A percentile compares a stretch with the other conserved stretches of the same genome.
phyloP scores from a whole-genome alignment of 305 asterid genomes.

The Plantago rigida region DNA sequence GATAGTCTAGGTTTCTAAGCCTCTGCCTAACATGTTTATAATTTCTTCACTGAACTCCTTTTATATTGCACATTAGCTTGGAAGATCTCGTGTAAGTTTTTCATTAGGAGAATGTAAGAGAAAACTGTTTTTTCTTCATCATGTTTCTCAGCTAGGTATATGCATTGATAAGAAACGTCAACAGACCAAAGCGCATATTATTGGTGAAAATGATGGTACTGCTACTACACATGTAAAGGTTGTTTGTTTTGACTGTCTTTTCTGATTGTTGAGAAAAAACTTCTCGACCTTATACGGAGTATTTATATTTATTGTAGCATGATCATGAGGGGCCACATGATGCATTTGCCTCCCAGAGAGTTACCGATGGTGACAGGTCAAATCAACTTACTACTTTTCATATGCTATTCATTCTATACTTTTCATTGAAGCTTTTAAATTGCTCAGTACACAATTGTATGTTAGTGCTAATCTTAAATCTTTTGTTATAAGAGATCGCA shows the following conservation, averaged over 20 bases:
- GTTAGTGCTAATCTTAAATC: too few species aligned
- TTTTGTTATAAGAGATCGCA: too few species aligned
- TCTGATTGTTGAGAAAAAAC: constrained; percentile 19
- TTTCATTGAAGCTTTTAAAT: constrained; percentile 14
- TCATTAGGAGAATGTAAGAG: too few species aligned
- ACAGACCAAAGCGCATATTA: constrained; percentile 37
- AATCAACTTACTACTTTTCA: constrained; percentile 34
- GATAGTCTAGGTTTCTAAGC: neutral
- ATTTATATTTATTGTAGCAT: constrained; percentile 33
- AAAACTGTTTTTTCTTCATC: constrained; percentile 1
- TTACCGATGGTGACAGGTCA: constrained; percentile 55
- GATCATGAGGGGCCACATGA: constrained; percentile 31
- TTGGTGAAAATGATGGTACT: constrained; percentile 30
- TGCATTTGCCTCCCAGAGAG: constrained; percentile 37
- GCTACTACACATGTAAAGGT: constrained; percentile 36
- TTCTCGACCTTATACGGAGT: constrained; percentile 19
- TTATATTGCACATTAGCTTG: too few species aligned
- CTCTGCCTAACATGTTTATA: too few species aligned
- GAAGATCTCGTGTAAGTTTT: too few species aligned
- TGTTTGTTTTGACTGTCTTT: constrained; percentile 24
- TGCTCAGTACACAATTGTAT: neutral
- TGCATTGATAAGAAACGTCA: constrained; percentile 57
- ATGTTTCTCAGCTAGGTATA: constrained; percentile 59
- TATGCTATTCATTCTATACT: constrained; percentile 25
- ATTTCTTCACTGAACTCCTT: too few species aligned